These are phyloP conservation scores for Mortierella sp. DNA, from an alignment of 371 early-diverging fungal species.

Conservation along the genomic window DNA sequence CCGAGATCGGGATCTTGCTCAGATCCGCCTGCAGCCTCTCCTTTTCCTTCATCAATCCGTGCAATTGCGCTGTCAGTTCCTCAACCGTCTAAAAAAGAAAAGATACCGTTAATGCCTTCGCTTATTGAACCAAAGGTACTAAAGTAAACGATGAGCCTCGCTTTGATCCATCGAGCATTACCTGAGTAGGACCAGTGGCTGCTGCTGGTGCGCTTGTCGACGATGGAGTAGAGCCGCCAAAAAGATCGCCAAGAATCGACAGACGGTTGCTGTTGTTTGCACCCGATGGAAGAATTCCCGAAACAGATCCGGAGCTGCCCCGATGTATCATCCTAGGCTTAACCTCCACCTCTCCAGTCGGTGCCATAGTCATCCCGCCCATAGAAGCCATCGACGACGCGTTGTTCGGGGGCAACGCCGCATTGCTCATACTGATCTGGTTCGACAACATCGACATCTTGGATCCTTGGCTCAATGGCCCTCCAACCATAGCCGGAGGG, in stretches of 20 bases:
- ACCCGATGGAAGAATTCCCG: constrained; percentile 14
- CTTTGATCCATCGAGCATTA: too few relatives aligned
- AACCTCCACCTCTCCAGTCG: constrained; percentile 14
- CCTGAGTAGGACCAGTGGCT: constrained; percentile 12
- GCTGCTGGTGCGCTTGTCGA: background rate
- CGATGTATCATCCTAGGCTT: constrained; percentile 40
- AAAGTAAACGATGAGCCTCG: too few relatives aligned
- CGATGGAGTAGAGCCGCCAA: constrained; percentile 1
- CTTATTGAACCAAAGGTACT: too few relatives aligned
- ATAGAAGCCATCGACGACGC: background rate
- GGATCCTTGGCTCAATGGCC: background rate
- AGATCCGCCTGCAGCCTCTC: constrained; percentile 64
- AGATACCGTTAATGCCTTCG: too few relatives aligned
- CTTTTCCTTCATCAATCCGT: constrained; percentile 44
- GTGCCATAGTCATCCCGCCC: constrained; percentile 15
- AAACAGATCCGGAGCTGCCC: constrained; percentile 36
- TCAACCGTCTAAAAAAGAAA: constrained; percentile 31
- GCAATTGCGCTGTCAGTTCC: constrained; percentile 43
- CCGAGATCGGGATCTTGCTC: constrained; percentile 69
- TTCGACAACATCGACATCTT: constrained; percentile 25
- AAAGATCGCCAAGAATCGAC: constrained; percentile 34
- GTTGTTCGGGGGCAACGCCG: constrained; percentile 11
- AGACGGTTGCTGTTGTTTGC: constrained; percentile 17
- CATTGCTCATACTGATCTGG: constrained; percentile 13
- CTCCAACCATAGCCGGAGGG: background rate